Conservation (phyloP, 2,329 filamentous ascomycete genomes). For the Ceratocystis lukuohia region DNA sequence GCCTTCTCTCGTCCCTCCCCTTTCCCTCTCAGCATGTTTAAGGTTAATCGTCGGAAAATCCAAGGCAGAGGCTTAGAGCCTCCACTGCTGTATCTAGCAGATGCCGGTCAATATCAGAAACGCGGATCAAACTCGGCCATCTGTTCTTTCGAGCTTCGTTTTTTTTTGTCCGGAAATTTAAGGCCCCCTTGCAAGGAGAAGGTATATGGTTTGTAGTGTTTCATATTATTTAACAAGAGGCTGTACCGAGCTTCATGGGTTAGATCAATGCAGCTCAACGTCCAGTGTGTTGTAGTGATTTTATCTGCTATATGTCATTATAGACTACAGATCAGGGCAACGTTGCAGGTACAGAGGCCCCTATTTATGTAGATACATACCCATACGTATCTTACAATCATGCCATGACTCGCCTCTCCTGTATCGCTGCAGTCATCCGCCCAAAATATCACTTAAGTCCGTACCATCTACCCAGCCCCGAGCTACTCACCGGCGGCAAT, state of each 20-base stretch:
- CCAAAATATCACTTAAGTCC: too few species aligned
- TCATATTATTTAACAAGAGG: neutral
- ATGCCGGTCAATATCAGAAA: neutral
- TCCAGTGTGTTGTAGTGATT: too few species aligned
- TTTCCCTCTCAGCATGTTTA: neutral
- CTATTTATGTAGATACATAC: neutral
- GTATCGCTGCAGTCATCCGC: too few species aligned
- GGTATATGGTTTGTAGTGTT: neutral
- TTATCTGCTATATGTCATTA: too few species aligned
- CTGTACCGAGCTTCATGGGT: neutral
- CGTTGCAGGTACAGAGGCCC: neutral
- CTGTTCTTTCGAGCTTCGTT: neutral
- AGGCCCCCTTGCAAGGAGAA: neutral
- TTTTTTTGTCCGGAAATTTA: neutral
- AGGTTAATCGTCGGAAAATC: neutral
- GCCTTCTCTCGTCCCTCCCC: too few species aligned
- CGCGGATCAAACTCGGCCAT: neutral
- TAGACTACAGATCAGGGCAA: neutral
- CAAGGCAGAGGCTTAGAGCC: neutral
- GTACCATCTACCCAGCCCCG: too few species aligned
- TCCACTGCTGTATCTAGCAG: too few species aligned
- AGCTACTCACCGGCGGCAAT: too few species aligned
- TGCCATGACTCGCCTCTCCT: too few species aligned
- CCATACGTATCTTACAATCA: too few species aligned
- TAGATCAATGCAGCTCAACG: neutral